phyloP scores from a whole-genome alignment of 805 yeast genomes.

The Saccharomycopsis sp. region DNA sequence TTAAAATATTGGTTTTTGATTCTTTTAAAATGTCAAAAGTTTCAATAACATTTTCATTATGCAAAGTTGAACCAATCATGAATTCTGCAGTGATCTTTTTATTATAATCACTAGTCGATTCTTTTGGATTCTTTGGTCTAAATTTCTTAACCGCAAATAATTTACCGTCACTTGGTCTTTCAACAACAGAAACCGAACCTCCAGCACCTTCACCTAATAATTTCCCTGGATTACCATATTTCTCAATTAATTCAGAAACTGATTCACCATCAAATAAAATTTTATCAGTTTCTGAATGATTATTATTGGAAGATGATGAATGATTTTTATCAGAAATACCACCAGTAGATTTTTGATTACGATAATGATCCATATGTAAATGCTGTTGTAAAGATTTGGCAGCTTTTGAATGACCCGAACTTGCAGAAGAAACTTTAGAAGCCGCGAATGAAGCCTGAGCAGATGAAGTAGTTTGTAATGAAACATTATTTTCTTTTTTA shows the following conservation, averaged over 20 bases:
- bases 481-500: constrained; percentile 6
- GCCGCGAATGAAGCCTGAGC: constrained; percentile 2
- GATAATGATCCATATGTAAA: constrained; percentile 6
- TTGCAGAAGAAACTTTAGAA: constrained; percentile 2
- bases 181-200: constrained; percentile 68
- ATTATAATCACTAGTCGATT: constrained; percentile 64
- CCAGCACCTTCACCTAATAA: constrained; percentile 82
- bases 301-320: too few relatives aligned
- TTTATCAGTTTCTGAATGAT: constrained; percentile 8
- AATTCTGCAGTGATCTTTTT: constrained; percentile 80
- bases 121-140: constrained; percentile 61
- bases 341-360: constrained; percentile 1
- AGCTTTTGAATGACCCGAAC: constrained; percentile 13
- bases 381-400: constrained; percentile 11
- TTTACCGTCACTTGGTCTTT: constrained; percentile 57
- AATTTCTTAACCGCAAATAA: constrained; percentile 84
- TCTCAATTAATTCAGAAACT: constrained; percentile 42
- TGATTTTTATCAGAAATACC: too few relatives aligned
- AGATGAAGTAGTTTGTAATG: background rate
- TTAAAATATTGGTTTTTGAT: constrained; percentile 62
- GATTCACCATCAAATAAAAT: constrained; percentile 30
- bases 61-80: constrained; percentile 77
- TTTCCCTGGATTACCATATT: constrained; percentile 67
- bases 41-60: constrained; percentile 72
- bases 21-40: constrained; percentile 63